These are phyloP conservation scores for Colletotrichum nymphaeae DNA, from an alignment of 2,329 filamentous ascomycete species.

Conservation along the genomic window DNA sequence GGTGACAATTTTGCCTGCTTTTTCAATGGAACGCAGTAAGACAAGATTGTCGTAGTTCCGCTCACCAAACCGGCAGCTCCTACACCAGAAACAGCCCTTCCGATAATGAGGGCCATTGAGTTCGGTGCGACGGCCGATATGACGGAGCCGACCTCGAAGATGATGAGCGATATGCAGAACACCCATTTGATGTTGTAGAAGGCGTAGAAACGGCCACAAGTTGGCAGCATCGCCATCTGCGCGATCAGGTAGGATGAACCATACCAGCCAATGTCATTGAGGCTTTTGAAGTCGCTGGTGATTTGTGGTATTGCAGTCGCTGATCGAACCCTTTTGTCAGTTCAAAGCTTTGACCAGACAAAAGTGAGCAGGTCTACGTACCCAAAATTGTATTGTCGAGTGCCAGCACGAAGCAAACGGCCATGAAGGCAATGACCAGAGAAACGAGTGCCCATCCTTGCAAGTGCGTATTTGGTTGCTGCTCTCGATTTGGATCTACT, in stretches of 20 bases:
- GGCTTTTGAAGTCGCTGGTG: constrained; percentile 46
- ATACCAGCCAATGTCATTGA: constrained; percentile 49
- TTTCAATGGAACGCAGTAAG: background rate
- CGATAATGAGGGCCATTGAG: constrained; percentile 35
- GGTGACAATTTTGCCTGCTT: no score
- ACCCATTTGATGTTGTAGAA: constrained; percentile 46
- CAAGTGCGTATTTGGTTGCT: no score
- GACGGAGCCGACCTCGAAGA: constrained; percentile 43
- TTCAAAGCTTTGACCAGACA: no score
- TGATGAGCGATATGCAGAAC: constrained; percentile 38
- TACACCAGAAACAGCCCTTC: constrained; percentile 28
- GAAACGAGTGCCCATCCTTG: no score
- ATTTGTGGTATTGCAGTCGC: constrained; percentile 43
- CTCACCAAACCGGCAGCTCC: background rate
- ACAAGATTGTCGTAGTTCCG: background rate
- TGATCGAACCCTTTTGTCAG: background rate
- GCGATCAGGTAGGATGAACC: constrained; percentile 43
- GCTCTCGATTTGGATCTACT: no score
- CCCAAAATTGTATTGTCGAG: no score
- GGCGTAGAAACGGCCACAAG: constrained; percentile 45
- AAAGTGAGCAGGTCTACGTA: no score
- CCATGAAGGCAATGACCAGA: no score
- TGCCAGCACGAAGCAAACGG: no score
- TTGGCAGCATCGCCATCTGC: constrained; percentile 40
- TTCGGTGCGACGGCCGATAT: constrained; percentile 38